Percentiles rank a stretch among this genome's conserved stretches.
Conservation (phyloP, 306 rosid species). For the Carpinus viminea region DNA sequence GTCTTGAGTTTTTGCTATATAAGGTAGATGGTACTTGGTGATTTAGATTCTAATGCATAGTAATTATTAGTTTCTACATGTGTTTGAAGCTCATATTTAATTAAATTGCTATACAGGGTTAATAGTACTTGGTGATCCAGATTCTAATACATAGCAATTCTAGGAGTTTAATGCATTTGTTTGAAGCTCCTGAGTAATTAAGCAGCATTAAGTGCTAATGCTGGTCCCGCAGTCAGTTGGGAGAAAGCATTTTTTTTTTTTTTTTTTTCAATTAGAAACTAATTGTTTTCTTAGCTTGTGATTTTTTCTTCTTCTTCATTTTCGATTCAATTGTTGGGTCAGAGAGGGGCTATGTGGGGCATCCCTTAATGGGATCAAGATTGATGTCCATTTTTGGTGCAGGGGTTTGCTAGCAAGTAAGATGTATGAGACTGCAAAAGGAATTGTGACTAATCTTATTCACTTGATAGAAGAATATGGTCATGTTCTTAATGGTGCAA, state of each 20-base stretch:
- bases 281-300: not conserved
- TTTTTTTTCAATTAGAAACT: not conserved
- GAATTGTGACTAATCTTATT: conserved; percentile 68
- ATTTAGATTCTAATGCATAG: not conserved
- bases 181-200: not conserved
- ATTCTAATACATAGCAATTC: not conserved
- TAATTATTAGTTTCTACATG: not conserved
- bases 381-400: conserved; percentile 22
- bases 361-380: not conserved
- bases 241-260: not conserved
- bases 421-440: conserved; percentile 77
- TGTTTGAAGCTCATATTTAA: not conserved
- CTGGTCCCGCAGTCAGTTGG: not conserved
- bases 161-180: not conserved
- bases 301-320: not conserved
- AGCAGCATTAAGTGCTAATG: not conserved
- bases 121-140: not conserved
- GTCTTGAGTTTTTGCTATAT: not conserved
- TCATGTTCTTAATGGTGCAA: conserved; percentile 83
- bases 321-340: not conserved
- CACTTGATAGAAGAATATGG: conserved; percentile 69
- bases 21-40: not conserved
- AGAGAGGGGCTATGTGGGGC: not conserved
- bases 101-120: not conserved
- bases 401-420: conserved; percentile 84